Evolutionary conservation across 2,329 filamentous ascomycete species (phyloP), one percentile per base, ranked within the genome.

Genomic region (Xenoacremonium recifei): DNA sequence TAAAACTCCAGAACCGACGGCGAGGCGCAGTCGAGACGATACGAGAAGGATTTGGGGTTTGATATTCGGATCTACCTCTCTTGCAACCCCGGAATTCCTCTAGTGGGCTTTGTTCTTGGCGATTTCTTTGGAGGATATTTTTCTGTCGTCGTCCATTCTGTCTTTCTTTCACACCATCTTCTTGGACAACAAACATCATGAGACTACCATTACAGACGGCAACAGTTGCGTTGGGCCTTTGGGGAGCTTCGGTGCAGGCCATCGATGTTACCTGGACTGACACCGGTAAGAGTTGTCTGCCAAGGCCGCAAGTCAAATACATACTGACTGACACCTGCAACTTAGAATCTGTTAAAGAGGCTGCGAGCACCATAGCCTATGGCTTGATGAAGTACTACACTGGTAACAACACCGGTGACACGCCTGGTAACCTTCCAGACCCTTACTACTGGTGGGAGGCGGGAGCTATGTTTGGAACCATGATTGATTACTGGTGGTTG

Each of bases 371-470:
- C 15, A 67, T 75, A 41, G 74, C 72, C 20, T 73, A 62, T 40
- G 71, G 69, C 17, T 47, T 76, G 38, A 64, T 75, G 55, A 71
- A 66, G 31, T 78, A 65, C 53, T 79, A 79, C 51, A 73, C 71
- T 1, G 78, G 78, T 43, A 80, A 81, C 62, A 74, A 77, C 52
- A 79, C 78, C 0, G 78, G 78, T 42, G 77, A 81, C 50, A 67
- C 67, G 0, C 73, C 79, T 3, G 78, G 78, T 20, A 81, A 81
- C 60, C 59, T 82, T 34, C 78, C 78, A 12, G 69, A 72, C 38
- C 77, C 77, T 13, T 85, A 84, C 54, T 87, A 83, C 61, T 89
- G 85, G 85, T 90, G 85, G 85, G 84, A 88, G 62, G 80, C 82
- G 0, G 81, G 83, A 16, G 80, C 82, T 39, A 76, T 90, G 74